phyloP scores from a whole-genome alignment of 257 asterid species.

The Fraxinus excelsior region DNA sequence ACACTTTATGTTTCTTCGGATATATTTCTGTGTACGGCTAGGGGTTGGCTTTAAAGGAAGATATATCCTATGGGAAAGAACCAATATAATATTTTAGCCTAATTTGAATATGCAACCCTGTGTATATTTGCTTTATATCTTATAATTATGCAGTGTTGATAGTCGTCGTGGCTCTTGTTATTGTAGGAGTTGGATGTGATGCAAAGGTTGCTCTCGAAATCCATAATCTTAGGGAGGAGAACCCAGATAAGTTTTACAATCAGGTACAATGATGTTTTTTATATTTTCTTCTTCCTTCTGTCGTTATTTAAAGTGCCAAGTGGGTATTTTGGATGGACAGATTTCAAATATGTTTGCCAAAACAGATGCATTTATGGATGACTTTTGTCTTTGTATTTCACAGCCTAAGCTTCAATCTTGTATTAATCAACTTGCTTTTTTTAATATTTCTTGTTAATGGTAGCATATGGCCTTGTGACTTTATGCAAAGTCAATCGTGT shows the following conservation, averaged over 20 bases:
- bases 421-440: conserved; percentile 5
- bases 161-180: conserved; percentile 1
- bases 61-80: neutral
- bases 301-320: neutral
- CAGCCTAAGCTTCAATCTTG: neutral
- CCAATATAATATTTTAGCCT: neutral
- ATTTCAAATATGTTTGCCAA: neutral
- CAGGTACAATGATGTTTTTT: conserved; percentile 55
- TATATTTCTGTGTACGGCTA: neutral
- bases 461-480: neutral
- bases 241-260: conserved; percentile 97
- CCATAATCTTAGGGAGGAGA: conserved; percentile 97
- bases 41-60: neutral
- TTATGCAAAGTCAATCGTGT: conserved; percentile 3
- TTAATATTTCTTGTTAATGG: neutral
- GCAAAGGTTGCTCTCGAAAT: conserved; percentile 99
- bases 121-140: too few relatives aligned
- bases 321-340: neutral
- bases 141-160: neutral
- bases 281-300: neutral
- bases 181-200: conserved; percentile 98
- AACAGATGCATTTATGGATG: neutral
- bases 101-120: neutral
- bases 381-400: neutral
- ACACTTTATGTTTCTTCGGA: neutral